Percentiles rank a stretch among this genome's conserved stretches.
phyloP scores from a whole-genome alignment of 1,284 basidiomycete genomes.

The Ceratobasidium sp. region DNA sequence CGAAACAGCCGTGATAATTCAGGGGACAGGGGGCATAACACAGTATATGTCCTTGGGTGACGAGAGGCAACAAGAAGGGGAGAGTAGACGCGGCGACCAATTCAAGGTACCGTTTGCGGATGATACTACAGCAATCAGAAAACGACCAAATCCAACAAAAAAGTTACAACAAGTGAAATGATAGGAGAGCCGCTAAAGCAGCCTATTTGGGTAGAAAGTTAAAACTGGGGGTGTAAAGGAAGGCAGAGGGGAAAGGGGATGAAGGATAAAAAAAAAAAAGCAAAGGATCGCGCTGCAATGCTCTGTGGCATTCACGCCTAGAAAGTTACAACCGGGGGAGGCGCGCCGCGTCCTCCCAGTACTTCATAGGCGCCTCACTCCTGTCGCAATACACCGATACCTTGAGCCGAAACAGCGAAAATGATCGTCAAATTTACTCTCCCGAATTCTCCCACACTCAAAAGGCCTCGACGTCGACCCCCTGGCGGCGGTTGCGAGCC shows the following conservation, averaged over 20 bases:
- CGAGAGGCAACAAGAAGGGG: conserved; percentile 1
- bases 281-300: conserved; percentile 43
- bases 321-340: conserved; percentile 39
- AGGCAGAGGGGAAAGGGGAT: conserved; percentile 11
- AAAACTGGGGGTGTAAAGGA: conserved; percentile 21
- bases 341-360: conserved; percentile 43
- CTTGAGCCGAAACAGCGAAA: conserved; percentile 16
- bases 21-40: conserved; percentile 23
- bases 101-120: conserved; percentile 7
- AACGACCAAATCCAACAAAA: conserved; percentile 24
- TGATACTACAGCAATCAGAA: conserved; percentile 38
- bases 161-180: conserved; percentile 15
- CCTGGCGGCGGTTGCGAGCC: conserved; percentile 75
- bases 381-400: conserved; percentile 20
- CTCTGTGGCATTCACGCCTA: conserved; percentile 31
- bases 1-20: conserved; percentile 23
- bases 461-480: conserved; percentile 62
- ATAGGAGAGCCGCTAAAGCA: conserved; percentile 2
- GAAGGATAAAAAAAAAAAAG: conserved; percentile 26
- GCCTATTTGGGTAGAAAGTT: conserved; percentile 7
- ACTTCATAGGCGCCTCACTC: conserved; percentile 41
- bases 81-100: conserved; percentile 3
- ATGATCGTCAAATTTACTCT: conserved; percentile 10
- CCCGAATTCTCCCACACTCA: conserved; percentile 55
- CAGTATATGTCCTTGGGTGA: conserved; percentile 23